A percentile compares a stretch with the other conserved stretches of the same genome.
Conservation (phyloP, 352 stramenopile genomes). For the Phytopythium delawarense region DNA sequence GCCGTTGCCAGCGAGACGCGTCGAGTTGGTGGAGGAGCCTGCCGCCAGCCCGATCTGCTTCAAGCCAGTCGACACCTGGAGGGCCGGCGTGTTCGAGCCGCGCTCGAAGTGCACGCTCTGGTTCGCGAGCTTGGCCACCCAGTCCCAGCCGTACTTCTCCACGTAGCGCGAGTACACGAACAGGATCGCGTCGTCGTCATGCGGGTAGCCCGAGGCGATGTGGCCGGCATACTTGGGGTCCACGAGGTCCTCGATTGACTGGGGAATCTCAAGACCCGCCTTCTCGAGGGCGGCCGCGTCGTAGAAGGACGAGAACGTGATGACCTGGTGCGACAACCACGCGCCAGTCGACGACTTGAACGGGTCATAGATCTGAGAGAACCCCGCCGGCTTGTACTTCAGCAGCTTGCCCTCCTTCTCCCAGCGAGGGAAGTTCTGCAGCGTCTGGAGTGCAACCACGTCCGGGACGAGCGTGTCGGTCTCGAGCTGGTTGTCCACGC, state of each 20-base stretch:
- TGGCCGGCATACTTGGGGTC: conserved; percentile 28
- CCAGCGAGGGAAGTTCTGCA: conserved; percentile 53
- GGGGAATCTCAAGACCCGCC: conserved; percentile 10
- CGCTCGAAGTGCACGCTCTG: conserved; percentile 17
- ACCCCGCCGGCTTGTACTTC: conserved; percentile 47
- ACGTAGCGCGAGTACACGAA: conserved; percentile 45
- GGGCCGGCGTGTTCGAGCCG: conserved; percentile 10
- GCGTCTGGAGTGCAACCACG: conserved; percentile 41
- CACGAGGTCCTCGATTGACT: conserved; percentile 22
- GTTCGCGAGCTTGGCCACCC: conserved; percentile 18
- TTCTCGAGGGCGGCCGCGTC: conserved; percentile 14
- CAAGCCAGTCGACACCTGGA: conserved; percentile 9
- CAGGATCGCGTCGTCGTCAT: conserved; percentile 46
- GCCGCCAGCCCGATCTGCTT: conserved; percentile 19
- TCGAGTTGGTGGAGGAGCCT: conserved; percentile 4
- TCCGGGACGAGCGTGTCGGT: conserved; percentile 36
- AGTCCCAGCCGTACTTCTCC: conserved; percentile 35
- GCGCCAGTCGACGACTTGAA: conserved; percentile 29
- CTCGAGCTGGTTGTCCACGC: conserved; percentile 59
- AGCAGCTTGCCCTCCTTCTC: conserved; percentile 35
- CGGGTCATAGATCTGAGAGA: conserved; percentile 43
- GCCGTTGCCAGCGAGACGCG: conserved; percentile 14
- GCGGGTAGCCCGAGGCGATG: conserved; percentile 44
- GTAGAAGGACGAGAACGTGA: conserved; percentile 44
- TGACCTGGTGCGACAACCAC: conserved; percentile 36